phyloP scores from a whole-genome alignment of 2,329 filamentous ascomycete species.

The Beauveria sp. region DNA sequence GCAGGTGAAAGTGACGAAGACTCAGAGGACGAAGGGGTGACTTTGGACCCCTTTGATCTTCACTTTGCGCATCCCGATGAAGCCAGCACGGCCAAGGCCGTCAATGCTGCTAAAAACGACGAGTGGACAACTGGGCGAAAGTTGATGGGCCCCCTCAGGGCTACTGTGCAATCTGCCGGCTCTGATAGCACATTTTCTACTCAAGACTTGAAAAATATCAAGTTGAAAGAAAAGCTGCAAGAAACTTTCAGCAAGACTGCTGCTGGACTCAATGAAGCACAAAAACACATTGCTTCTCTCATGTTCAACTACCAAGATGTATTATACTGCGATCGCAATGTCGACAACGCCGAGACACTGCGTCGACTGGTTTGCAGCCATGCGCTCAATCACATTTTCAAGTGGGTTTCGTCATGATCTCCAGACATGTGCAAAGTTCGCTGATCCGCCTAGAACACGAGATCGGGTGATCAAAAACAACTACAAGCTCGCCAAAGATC shows the following conservation, averaged over 20 bases:
- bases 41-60: slow-evolving; percentile 65
- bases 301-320: slow-evolving; percentile 80
- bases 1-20: slow-evolving; percentile 24
- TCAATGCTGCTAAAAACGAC: slow-evolving; percentile 41
- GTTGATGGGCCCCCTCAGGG: slow-evolving; percentile 38
- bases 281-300: slow-evolving; percentile 59
- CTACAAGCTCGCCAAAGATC: slow-evolving; percentile 62
- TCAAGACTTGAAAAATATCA: slow-evolving; percentile 37
- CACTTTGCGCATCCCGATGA: slow-evolving; percentile 70
- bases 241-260: slow-evolving; percentile 46
- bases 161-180: slow-evolving; percentile 39
- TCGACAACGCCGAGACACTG: slow-evolving; percentile 59
- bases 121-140: slow-evolving; percentile 44
- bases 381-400: slow-evolving; percentile 84
- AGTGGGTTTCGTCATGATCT: slow-evolving; percentile 39
- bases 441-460: slow-evolving; percentile 52
- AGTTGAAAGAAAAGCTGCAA: slow-evolving; percentile 64
- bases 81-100: slow-evolving; percentile 44
- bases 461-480: slow-evolving; percentile 92
- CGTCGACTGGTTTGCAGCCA: slow-evolving; percentile 73
- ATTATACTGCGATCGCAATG: slow-evolving; percentile 64
- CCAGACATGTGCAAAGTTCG: neutral
- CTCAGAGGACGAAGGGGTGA: slow-evolving; percentile 45
- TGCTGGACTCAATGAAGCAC: slow-evolving; percentile 50
- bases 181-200: slow-evolving; percentile 28